A percentile compares a stretch with the other conserved stretches of the same genome.
Conservation (phyloP, 768 basidiomycete genomes). For the Suillus variegatus region DNA sequence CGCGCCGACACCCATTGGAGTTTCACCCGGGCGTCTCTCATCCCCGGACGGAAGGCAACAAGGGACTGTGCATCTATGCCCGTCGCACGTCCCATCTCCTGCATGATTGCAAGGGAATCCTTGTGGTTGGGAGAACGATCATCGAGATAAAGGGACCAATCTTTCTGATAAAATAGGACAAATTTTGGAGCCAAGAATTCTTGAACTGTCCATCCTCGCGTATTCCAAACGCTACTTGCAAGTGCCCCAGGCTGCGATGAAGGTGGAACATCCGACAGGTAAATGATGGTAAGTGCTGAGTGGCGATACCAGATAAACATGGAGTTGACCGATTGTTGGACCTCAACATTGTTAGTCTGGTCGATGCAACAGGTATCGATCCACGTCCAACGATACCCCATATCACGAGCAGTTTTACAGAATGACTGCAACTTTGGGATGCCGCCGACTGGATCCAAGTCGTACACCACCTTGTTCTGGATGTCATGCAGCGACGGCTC, state of each 20-base stretch:
- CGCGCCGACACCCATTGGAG: not conserved
- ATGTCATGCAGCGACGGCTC: not conserved
- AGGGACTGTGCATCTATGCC: not conserved
- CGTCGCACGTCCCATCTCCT: not conserved
- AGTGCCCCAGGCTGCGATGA: not conserved
- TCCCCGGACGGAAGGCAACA: not conserved
- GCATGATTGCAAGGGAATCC: not conserved
- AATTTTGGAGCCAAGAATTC: not conserved
- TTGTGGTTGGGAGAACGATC: not conserved
- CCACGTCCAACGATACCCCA: not conserved
- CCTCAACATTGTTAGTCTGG: not conserved
- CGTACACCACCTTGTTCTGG: not conserved
- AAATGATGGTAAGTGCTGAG: not conserved
- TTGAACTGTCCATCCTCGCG: not conserved
- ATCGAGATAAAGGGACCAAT: not conserved
- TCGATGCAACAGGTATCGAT: not conserved
- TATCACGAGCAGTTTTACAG: not conserved
- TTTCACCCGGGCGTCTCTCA: not conserved
- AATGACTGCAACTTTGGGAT: not conserved
- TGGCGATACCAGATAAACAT: not conserved
- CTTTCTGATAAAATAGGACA: not conserved
- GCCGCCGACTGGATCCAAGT: not conserved
- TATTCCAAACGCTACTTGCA: not conserved
- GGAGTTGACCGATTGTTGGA: not conserved
- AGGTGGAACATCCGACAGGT: not conserved